Percentiles rank a stretch among this genome's conserved stretches.
Evolutionary conservation across 768 basidiomycete genomes (phyloP).

Genomic region (Podaxis sp.): DNA sequence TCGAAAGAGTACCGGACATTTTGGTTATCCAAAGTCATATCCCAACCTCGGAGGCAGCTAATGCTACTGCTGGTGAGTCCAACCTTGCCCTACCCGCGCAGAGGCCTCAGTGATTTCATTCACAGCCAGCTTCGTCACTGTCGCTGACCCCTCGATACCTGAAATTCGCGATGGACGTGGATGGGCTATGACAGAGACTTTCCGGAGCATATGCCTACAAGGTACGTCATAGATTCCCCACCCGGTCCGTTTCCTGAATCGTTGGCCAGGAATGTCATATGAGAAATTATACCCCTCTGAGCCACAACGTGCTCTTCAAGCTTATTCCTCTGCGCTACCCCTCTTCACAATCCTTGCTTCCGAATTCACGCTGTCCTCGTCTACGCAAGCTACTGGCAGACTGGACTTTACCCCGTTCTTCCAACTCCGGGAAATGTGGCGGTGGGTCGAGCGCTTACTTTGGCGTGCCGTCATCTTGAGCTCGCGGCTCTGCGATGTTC

Average conservation of each 20-base stretch:
- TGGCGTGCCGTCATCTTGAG: constrained; percentile 75
- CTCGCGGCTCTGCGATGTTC: constrained; percentile 42
- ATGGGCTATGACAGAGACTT: constrained; percentile 71
- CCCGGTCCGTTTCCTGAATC: constrained; percentile 3
- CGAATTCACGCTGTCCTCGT: constrained; percentile 39
- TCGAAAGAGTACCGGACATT: constrained; percentile 54
- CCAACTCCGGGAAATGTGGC: constrained; percentile 79
- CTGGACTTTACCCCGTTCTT: constrained; percentile 55
- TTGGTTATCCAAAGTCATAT: constrained; percentile 53
- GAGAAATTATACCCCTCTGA: constrained; percentile 57
- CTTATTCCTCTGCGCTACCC: constrained; percentile 55
- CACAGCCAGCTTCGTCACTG: constrained; percentile 47
- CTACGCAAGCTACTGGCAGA: constrained; percentile 29
- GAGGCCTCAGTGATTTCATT: constrained; percentile 45
- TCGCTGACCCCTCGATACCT: constrained; percentile 37
- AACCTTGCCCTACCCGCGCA: constrained; percentile 26
- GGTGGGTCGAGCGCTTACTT: constrained; percentile 81
- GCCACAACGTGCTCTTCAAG: constrained; percentile 48
- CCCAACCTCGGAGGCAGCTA: constrained; percentile 39
- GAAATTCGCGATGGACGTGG: constrained; percentile 68
- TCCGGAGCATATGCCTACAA: constrained; percentile 76
- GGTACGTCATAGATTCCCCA: constrained; percentile 41
- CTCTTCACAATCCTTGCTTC: constrained; percentile 48
- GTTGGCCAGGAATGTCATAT: constrained; percentile 64
- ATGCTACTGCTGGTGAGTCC: constrained; percentile 31